Base-by-base conservation (phyloP, 2,329 filamentous ascomycete species). In the Coniochaeta prunicola region DNA sequence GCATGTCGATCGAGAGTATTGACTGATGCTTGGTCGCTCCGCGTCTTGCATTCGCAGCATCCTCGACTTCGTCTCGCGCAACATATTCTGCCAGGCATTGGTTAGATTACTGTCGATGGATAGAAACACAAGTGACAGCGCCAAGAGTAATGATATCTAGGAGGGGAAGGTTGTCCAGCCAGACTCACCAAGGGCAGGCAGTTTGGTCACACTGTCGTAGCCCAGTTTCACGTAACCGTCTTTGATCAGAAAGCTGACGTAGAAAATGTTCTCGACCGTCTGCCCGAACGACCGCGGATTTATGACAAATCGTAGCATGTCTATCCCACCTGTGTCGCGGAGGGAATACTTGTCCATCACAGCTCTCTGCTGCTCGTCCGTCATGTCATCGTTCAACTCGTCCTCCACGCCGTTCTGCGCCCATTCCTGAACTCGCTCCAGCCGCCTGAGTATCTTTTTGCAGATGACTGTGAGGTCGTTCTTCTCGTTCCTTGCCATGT, bases 241-340 rank as follows among this genome's bases (percentile, higher is more conserved):
- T 59, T 90, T 86, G 60, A 97, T 91, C 61, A 99, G 76, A 69
- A 99, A 99, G 70, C 91, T 96, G 65, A 96, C 84, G 70, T 97
- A 97, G 73, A 99, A 99, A 66, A 99, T 79, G 67, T 99, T 99
- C 71, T 99, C 94, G 7, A 99, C 87, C 0, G 92, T 96, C 73
- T 99, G 94, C 0, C 91, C 91, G 67, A 97, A 99, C 0, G 91
- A 96, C 40, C 77, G 77, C 0, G 94, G 94, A 66, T 99, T 96
- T 63, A 97, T 83, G 42, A 92, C 90, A 65, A 97, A 97, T 57
- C 89, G 86, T 71, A 97, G 88, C 13, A 97, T 74, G 56, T 90
- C 85, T 3, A 96, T 83, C 17, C 90, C 90, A 1, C 86, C 87
- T 2, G 86, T 85, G 19, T 80, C 78, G 13, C 85, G 81, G 15